phyloP scores from a whole-genome alignment of 768 basidiomycete species.

The Panaeolus papilionaceus region DNA sequence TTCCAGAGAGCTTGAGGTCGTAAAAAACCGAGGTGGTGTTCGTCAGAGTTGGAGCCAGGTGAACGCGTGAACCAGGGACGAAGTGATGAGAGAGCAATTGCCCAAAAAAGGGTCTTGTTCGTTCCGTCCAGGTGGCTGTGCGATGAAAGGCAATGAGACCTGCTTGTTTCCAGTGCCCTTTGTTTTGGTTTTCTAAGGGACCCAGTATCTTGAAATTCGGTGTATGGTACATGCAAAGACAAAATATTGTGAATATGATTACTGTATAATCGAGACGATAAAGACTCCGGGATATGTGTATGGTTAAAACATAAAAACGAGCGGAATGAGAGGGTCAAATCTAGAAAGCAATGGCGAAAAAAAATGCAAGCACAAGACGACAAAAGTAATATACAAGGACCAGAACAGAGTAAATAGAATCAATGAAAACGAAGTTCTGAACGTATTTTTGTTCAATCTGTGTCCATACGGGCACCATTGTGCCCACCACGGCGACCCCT shows the following conservation, averaged over 20 bases:
- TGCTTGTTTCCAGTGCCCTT: no score
- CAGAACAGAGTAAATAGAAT: conserved; percentile 4
- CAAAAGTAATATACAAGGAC: conserved; percentile 10
- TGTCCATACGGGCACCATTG: conserved; percentile 55
- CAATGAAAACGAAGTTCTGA: conserved; percentile 19
- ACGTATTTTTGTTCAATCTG: conserved; percentile 44
- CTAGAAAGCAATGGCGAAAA: conserved; percentile 5
- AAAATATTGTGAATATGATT: neutral
- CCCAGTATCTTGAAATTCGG: neutral
- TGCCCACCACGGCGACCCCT: conserved; percentile 43
- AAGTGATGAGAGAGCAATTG: conserved; percentile 16
- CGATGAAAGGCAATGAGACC: neutral
- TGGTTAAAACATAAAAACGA: conserved; percentile 19
- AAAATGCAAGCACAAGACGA: neutral
- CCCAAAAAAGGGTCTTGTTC: conserved; percentile 21
- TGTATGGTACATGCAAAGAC: neutral
- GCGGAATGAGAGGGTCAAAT: conserved; percentile 16
- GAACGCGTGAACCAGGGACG: conserved; percentile 32
- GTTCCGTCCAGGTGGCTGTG: conserved; percentile 1
- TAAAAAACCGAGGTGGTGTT: conserved; percentile 17
- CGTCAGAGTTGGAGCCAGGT: conserved; percentile 25
- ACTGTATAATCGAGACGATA: neutral
- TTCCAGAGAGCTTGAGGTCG: neutral
- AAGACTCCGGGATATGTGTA: neutral
- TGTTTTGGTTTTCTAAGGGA: neutral